phyloP scores from a whole-genome alignment of 495 filamentous ascomycete genomes.

The Talaromyces borbonicus region DNA sequence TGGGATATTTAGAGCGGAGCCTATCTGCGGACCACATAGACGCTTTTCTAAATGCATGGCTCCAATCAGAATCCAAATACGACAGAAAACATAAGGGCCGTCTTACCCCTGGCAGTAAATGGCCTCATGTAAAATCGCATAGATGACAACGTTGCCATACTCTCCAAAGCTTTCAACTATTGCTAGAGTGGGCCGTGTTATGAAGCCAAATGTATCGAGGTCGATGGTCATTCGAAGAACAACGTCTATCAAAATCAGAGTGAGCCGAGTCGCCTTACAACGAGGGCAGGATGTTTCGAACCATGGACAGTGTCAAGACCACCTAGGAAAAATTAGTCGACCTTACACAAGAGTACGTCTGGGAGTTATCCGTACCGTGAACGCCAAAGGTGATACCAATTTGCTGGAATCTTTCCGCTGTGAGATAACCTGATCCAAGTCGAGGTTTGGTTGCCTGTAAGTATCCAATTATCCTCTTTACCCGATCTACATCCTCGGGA shows the following conservation, averaged over 20 bases:
- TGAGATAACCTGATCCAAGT: conserved; percentile 59
- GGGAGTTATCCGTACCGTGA: conserved; percentile 44
- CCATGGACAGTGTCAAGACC: conserved; percentile 60
- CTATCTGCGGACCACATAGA: conserved; percentile 58
- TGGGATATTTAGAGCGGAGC: conserved; percentile 25
- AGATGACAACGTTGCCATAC: conserved; percentile 70
- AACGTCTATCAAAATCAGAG: conserved; percentile 34
- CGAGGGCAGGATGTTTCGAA: conserved; percentile 14
- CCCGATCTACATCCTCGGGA: conserved; percentile 65
- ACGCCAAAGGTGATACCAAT: conserved; percentile 67
- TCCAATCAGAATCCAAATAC: not conserved
- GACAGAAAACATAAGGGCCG: not conserved
- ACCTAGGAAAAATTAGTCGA: conserved; percentile 27
- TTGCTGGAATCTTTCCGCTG: conserved; percentile 58
- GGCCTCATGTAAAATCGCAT: conserved; percentile 77
- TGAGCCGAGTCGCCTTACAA: not conserved
- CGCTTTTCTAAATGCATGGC: conserved; percentile 26
- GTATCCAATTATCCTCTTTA: conserved; percentile 55
- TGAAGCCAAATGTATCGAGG: conserved; percentile 56
- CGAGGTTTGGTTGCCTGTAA: conserved; percentile 47
- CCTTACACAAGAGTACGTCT: not conserved
- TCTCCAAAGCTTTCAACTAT: conserved; percentile 52
- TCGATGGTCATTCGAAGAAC: conserved; percentile 60
- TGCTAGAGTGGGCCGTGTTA: conserved; percentile 61
- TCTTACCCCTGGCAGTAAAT: conserved; percentile 61